phyloP scores from a whole-genome alignment of 495 filamentous ascomycete genomes.

The Penicillium ucsense region DNA sequence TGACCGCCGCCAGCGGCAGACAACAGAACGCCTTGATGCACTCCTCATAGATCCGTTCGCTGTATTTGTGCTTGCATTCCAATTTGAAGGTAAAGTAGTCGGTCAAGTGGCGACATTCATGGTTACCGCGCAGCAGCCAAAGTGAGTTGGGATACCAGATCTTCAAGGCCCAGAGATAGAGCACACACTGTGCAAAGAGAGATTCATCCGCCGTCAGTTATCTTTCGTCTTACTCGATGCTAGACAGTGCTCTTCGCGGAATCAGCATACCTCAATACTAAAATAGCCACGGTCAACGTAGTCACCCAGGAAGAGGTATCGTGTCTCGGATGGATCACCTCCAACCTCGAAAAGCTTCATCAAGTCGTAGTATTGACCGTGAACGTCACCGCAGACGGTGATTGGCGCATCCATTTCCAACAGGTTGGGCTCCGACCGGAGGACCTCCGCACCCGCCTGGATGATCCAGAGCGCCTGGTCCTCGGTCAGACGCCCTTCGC shows the following conservation, averaged over 20 bases:
- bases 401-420: constrained; percentile 99
- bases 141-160: constrained; percentile 98
- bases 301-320: constrained; percentile 95
- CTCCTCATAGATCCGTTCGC: constrained; percentile 89
- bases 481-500: constrained; percentile 91
- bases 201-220: neutral
- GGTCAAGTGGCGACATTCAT: constrained; percentile 96
- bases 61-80: constrained; percentile 99
- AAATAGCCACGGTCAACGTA: constrained; percentile 98
- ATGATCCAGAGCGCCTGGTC: constrained; percentile 97
- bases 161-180: constrained; percentile 96
- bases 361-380: constrained; percentile 97
- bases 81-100: constrained; percentile 99
- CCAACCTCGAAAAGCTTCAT: constrained; percentile 99
- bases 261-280: constrained; percentile 69
- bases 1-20: constrained; percentile 87
- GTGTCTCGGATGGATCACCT: constrained; percentile 88
- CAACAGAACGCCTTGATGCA: constrained; percentile 97
- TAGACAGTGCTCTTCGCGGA: neutral
- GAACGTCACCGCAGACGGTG: constrained; percentile 97
- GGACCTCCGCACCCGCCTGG: constrained; percentile 67
- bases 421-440: constrained; percentile 83
- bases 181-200: constrained; percentile 54
- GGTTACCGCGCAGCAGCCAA: constrained; percentile 94
- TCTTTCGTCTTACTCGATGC: constrained; percentile 2